Evolutionary conservation across 495 filamentous ascomycete species (phyloP).

Genomic region (Chaetomidium leptoderma): DNA sequence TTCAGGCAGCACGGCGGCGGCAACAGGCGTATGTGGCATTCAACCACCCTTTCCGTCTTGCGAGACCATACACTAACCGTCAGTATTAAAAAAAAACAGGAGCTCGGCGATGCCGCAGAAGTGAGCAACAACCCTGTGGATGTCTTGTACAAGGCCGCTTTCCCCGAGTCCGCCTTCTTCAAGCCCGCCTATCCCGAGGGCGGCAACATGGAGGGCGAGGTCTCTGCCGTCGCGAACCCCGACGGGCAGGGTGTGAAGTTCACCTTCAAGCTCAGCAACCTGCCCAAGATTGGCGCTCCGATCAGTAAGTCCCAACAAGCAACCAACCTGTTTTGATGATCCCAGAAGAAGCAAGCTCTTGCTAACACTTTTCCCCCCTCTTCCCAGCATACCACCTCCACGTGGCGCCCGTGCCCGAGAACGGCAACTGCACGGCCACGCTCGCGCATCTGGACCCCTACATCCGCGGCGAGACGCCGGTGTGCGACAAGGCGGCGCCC

Average conservation of each 20-base stretch:
- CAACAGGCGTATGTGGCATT: constrained; percentile 22
- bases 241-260: constrained; percentile 63
- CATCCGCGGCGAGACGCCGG: constrained; percentile 56
- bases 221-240: constrained; percentile 51
- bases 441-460: constrained; percentile 55
- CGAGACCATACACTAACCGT: constrained; percentile 5
- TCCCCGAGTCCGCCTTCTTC: constrained; percentile 52
- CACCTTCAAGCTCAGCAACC: constrained; percentile 56
- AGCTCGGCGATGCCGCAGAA: constrained; percentile 52
- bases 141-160: constrained; percentile 53
- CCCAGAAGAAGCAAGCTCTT: background rate
- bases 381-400: constrained; percentile 77
- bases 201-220: constrained; percentile 55
- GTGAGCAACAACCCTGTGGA: constrained; percentile 61
- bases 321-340: background rate
- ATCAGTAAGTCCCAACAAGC: constrained; percentile 62
- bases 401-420: constrained; percentile 61
- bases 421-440: constrained; percentile 76
- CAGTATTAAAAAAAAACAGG: constrained; percentile 24
- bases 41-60: background rate
- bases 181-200: constrained; percentile 46
- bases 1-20: constrained; percentile 12
- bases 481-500: constrained; percentile 59
- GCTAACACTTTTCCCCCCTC: background rate
- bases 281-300: constrained; percentile 62